Conservation (phyloP, 306 rosid genomes). For the Dryas alaskensis region DNA sequence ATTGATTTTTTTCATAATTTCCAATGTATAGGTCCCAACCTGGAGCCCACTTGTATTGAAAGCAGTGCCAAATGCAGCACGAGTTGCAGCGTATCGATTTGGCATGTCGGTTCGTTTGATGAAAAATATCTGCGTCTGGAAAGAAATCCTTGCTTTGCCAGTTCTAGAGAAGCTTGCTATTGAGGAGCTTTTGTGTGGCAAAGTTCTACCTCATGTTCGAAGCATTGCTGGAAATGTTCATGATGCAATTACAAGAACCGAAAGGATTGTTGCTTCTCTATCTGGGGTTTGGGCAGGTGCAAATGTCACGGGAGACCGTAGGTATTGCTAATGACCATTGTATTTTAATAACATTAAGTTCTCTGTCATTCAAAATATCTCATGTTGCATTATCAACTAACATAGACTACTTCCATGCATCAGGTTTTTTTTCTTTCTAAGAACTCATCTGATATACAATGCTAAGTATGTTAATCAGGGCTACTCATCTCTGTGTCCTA, state of each 20-base stretch:
- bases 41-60: constrained; percentile 73
- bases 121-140: constrained; percentile 88
- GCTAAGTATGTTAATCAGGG: neutral
- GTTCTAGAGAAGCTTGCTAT: constrained; percentile 85
- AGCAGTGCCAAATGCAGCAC: constrained; percentile 88
- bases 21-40: constrained; percentile 65
- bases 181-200: constrained; percentile 78
- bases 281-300: constrained; percentile 88
- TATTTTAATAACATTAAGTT: neutral
- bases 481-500: neutral
- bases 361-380: neutral
- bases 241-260: constrained; percentile 89
- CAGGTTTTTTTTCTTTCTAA: neutral
- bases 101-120: constrained; percentile 84
- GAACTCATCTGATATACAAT: neutral
- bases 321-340: constrained; percentile 37
- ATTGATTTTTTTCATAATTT: constrained; percentile 17
- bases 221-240: constrained; percentile 74
- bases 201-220: constrained; percentile 78
- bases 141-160: constrained; percentile 72
- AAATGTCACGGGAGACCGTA: constrained; percentile 55
- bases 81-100: constrained; percentile 84
- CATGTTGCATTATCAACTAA: neutral
- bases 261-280: constrained; percentile 73
- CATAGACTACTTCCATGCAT: neutral